Percentiles rank a stretch among this genome's conserved stretches.
Conservation (phyloP, 768 basidiomycete species). For the Udeniomyces megalosporus region DNA sequence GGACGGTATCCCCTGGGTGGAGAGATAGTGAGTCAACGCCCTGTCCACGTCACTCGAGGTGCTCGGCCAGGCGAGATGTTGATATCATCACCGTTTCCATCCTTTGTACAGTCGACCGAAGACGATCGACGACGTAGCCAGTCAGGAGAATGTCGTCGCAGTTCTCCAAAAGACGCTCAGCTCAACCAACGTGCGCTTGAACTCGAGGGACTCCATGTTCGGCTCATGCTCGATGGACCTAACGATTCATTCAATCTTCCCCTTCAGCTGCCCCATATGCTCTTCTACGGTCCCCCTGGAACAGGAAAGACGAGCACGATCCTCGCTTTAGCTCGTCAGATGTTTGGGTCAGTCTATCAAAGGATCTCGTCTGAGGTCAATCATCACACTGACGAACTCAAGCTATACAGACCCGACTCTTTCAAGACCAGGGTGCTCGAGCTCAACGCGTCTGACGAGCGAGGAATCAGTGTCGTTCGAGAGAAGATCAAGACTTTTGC, state of each 20-base stretch:
- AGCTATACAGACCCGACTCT: constrained; percentile 73
- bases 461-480: constrained; percentile 88
- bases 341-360: constrained; percentile 58
- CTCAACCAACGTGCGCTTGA: constrained; percentile 61
- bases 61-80: background rate
- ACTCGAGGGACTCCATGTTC: background rate
- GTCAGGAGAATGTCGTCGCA: constrained; percentile 89
- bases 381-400: too few species aligned
- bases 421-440: constrained; percentile 86
- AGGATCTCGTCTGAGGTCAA: background rate
- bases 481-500: constrained; percentile 99
- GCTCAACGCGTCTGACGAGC: constrained; percentile 95
- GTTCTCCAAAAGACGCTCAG: constrained; percentile 80
- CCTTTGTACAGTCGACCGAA: constrained; percentile 57
- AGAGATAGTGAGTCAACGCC: constrained; percentile 64
- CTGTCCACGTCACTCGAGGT: background rate
- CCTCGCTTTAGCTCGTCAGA: constrained; percentile 75
- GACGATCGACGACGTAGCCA: constrained; percentile 93
- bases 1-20: constrained; percentile 58
- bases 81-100: background rate
- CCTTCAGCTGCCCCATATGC: constrained; percentile 83
- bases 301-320: constrained; percentile 99
- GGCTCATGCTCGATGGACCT: background rate
- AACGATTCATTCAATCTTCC: background rate
- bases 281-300: constrained; percentile 98